These are phyloP conservation scores for Zygosaccharomyces sapae DNA, from an alignment of 1,139 yeast genomes.

Conservation along the genomic window DNA sequence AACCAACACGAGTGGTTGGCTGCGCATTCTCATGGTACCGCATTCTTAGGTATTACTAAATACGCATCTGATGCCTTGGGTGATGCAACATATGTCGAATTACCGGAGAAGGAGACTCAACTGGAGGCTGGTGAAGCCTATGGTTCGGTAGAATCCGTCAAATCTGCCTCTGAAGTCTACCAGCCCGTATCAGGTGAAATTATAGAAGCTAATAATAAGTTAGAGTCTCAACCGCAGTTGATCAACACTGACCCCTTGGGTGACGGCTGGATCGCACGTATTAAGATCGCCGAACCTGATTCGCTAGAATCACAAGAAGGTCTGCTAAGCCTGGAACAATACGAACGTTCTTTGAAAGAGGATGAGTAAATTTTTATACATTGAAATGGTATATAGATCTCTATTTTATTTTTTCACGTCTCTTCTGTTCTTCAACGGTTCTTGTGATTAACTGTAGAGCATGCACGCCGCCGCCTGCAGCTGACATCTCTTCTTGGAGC, in stretches of 20 bases:
- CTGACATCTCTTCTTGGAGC: constrained; percentile 63
- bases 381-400: neutral
- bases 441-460: constrained; percentile 85
- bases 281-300: constrained; percentile 37
- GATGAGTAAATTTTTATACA: constrained; percentile 34
- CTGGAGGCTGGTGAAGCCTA: constrained; percentile 75
- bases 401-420: neutral
- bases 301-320: constrained; percentile 35
- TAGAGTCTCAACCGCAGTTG: constrained; percentile 69
- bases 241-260: constrained; percentile 90
- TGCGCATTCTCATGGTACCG: constrained; percentile 71
- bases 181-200: constrained; percentile 81
- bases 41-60: constrained; percentile 86
- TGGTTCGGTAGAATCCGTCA: constrained; percentile 93
- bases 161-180: constrained; percentile 90
- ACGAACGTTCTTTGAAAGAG: constrained; percentile 59
- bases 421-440: constrained; percentile 43
- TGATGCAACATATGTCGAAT: constrained; percentile 90
- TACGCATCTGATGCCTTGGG: constrained; percentile 98
- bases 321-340: constrained; percentile 54
- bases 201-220: constrained; percentile 60
- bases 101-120: constrained; percentile 69
- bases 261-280: constrained; percentile 85
- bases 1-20: constrained; percentile 96
- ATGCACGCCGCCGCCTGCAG: constrained; percentile 63